Base-by-base conservation (phyloP, 148 eudicot species). In the Polygonum maritimum region DNA sequence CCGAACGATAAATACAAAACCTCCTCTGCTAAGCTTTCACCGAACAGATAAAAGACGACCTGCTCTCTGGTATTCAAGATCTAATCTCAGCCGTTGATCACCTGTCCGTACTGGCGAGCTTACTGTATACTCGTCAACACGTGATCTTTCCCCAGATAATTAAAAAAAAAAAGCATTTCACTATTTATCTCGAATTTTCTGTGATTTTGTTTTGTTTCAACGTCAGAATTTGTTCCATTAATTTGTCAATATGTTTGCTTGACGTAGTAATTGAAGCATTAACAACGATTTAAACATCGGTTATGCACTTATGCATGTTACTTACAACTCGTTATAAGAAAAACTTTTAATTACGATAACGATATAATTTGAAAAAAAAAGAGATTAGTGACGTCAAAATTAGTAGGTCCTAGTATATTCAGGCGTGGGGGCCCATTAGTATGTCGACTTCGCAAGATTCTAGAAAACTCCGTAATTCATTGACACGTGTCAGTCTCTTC, bases 51-150 rank as follows among this genome's bases (percentile, higher is more conserved):
- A 41, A 35, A 65, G 41, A 35, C 14, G 71, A 65, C 71, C 44
- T 35, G 10, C 71, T 18, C 71, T 18, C 36, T 62, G 38, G 14
- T 62, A 9, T 57, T 26, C 14, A 15, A 67, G 71, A 35, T 67
- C 38, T 67, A 67, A 67, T 67, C 71, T 0, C 21, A 38, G 9
- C 71, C 71, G 71, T 67, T 36, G 21, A 67, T 67, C 47, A 67
- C 45, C 35, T 67, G 71, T 36, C 45, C 45, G 44, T 67, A 4
- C 71, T 12, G 39, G 5, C 39, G 40, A 31, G 38, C 39, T 7
- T 67, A 35, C 71, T 67, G 7, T 67, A 67, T 1, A 0, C 44
- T 36, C 71, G 5, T 1, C 71, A 35, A 36, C 71, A 67, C 71
- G 15, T n/a, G 71, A 67, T 67, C 45, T 26, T 0, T 57, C 3